These are phyloP conservation scores for Leucocoprinus birnbaumii DNA, from an alignment of 768 basidiomycete species.

Conservation along the genomic window DNA sequence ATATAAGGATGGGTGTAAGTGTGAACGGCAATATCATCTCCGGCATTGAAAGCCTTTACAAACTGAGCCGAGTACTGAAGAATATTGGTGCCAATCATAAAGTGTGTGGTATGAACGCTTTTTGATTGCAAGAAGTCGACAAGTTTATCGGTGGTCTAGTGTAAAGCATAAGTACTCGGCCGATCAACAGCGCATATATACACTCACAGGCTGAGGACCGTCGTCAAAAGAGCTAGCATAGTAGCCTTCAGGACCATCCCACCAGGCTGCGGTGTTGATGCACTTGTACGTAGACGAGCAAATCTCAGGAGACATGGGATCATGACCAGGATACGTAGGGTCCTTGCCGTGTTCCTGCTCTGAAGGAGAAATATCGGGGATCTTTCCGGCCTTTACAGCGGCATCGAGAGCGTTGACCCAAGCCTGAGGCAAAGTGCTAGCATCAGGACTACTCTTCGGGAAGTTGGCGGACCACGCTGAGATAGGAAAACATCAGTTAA, in stretches of 20 bases:
- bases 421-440: conserved; percentile 48
- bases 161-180: neutral
- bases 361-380: conserved; percentile 67
- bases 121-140: conserved; percentile 67
- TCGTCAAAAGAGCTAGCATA: conserved; percentile 77
- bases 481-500: neutral
- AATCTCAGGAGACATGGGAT: conserved; percentile 46
- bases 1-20: conserved; percentile 80
- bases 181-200: neutral
- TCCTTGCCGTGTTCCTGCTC: conserved; percentile 31
- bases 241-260: conserved; percentile 72
- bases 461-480: conserved; percentile 63
- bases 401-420: conserved; percentile 74
- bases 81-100: conserved; percentile 86
- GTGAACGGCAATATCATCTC: conserved; percentile 50
- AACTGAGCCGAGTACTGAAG: conserved; percentile 55
- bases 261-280: conserved; percentile 55
- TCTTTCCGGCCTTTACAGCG: conserved; percentile 65
- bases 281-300: conserved; percentile 83
- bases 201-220: conserved; percentile 55
- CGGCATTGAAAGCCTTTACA: conserved; percentile 43
- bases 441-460: conserved; percentile 50
- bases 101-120: conserved; percentile 76
- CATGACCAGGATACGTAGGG: conserved; percentile 41
- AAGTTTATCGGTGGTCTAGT: conserved; percentile 41